Conservation (phyloP, 805 yeast genomes). For the Teunomyces cretensis region DNA sequence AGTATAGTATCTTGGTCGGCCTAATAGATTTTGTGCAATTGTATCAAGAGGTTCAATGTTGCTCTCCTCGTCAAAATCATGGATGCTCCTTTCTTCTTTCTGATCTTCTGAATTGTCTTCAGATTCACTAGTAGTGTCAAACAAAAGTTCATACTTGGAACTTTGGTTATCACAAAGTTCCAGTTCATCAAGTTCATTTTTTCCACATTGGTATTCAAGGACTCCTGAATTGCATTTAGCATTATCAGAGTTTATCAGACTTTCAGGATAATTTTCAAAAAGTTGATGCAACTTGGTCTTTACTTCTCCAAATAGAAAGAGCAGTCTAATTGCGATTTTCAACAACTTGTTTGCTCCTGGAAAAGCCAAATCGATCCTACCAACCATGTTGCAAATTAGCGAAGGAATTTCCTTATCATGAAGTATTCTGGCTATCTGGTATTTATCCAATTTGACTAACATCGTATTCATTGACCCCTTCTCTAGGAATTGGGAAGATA, state of each 20-base stretch:
- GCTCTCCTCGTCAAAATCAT: too few species aligned
- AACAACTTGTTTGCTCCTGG: constrained; percentile 63
- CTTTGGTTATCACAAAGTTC: constrained; percentile 25
- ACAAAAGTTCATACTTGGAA: constrained; percentile 44
- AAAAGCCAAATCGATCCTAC: constrained; percentile 70
- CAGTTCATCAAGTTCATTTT: too few species aligned
- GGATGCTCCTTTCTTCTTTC: constrained; percentile 22
- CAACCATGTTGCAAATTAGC: constrained; percentile 56
- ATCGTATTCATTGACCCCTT: constrained; percentile 38
- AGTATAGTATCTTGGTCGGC: neutral
- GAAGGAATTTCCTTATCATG: constrained; percentile 64
- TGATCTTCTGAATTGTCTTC: constrained; percentile 51
- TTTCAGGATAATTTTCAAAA: too few species aligned
- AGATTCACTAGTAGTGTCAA: constrained; percentile 16
- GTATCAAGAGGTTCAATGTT: constrained; percentile 3
- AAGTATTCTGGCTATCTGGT: constrained; percentile 61
- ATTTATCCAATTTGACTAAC: constrained; percentile 58
- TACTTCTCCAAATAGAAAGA: constrained; percentile 55
- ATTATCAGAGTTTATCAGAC: too few species aligned
- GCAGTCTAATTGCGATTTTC: constrained; percentile 55
- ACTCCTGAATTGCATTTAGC: too few species aligned
- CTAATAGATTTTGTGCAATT: constrained; percentile 8
- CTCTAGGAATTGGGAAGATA: constrained; percentile 43
- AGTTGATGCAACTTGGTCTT: constrained; percentile 46
- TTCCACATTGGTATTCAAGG: too few species aligned